Base-by-base conservation (phyloP, 768 basidiomycete genomes). In the Candolleomyces eurysporus region DNA sequence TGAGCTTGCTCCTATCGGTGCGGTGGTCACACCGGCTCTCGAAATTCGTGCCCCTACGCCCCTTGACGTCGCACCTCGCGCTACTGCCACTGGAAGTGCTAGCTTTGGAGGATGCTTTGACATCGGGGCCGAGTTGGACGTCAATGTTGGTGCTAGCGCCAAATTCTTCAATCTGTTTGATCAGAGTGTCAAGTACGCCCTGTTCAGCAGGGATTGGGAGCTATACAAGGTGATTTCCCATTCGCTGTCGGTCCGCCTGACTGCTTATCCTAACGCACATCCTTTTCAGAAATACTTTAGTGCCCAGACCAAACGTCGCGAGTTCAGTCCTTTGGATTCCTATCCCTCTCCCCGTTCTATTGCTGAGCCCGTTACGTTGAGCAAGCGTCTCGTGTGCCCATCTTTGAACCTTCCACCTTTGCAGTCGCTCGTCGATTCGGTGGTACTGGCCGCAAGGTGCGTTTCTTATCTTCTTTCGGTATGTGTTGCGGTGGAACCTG, bases 91-190 rank as follows among this genome's bases (percentile, higher is more conserved):
- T 51, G 36, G 36, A 7, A 62, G 61, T 51, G 56, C 61, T 14
- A 66, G 63, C 49, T 73, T 77, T 26, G 69, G 68, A 14, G 77
- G 77, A 0, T 78, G 74, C 62, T 66, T 76, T 46, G 69, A 70
- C 14, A 66, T 77, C 19, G 65, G 65, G 30, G 75, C 71, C 9
- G 76, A 71, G 2, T 32, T 76, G 13, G 62, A 69, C 48, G 70
- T 73, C 50, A 73, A 69, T 40, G 71, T 65, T 13, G 75, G 75
- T n/a, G 74, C 74, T 17, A 60, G 70, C 21, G 74, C 64, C 17
- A 57, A 59, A n/a, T 73, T 75, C 65, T 72, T 73, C 59, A 65
- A 65, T 14, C 60, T 77, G 13, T 76, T 77, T 66, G 62, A 72
- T 42, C 52, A 57, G 7, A 63, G 58, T 30, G 70, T 65, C 13